phyloP scores from a whole-genome alignment of 1,284 basidiomycete genomes.

The Phenoliferia sp. region DNA sequence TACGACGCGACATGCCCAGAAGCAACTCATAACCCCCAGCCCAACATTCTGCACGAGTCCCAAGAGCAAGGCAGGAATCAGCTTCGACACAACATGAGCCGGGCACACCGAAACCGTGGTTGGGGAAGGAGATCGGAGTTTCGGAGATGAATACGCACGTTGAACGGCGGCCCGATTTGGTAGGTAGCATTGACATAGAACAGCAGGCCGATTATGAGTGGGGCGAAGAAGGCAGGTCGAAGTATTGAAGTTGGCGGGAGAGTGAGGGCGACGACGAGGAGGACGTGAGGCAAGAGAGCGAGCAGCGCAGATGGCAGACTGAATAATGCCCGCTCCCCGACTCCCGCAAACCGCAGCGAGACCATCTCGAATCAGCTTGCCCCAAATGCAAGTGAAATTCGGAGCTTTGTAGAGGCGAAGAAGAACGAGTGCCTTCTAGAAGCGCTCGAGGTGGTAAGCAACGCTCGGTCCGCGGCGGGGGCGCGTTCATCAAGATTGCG shows the following conservation, averaged over 20 bases:
- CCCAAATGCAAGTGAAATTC: conserved; percentile 98
- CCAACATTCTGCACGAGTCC: not conserved
- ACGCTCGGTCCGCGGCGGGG: too few species aligned
- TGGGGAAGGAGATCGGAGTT: too few species aligned
- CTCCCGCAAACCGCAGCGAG: conserved; percentile 84
- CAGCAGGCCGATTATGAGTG: not conserved
- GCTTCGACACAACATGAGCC: too few species aligned
- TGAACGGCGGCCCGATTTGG: not conserved
- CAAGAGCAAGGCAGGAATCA: too few species aligned
- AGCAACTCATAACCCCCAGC: not conserved
- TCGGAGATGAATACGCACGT: not conserved
- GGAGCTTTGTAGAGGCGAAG: too few species aligned
- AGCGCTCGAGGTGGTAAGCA: too few species aligned
- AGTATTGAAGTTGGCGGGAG: not conserved
- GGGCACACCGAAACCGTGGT: too few species aligned
- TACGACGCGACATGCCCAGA: not conserved
- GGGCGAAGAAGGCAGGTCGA: not conserved
- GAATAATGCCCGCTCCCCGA: not conserved
- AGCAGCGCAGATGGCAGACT: not conserved
- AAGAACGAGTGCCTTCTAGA: too few species aligned
- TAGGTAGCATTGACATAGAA: not conserved
- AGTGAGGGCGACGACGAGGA: not conserved
- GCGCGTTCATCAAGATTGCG: too few species aligned
- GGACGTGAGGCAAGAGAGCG: not conserved
- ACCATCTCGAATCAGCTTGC: conserved; percentile 97